Evolutionary conservation across 2,329 filamentous ascomycete species (phyloP).

Genomic region (Aureobasidium melanogenum): DNA sequence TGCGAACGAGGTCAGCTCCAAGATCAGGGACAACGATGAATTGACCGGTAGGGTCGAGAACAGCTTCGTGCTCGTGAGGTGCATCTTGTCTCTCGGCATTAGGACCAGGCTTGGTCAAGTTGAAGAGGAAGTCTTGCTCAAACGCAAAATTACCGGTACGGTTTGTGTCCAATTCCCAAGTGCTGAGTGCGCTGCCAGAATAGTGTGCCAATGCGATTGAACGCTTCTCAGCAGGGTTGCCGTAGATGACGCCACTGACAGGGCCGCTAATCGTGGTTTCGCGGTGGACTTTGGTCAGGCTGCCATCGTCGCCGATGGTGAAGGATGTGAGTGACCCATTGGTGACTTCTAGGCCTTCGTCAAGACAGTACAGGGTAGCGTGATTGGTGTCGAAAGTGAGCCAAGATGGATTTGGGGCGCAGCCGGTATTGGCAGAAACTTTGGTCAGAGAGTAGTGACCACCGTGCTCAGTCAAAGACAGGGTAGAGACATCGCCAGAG

Average conservation of each 20-base stretch:
- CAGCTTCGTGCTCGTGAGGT: constrained; percentile 28
- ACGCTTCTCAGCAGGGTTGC: constrained; percentile 24
- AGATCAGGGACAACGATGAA: constrained; percentile 31
- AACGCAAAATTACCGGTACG: constrained; percentile 34
- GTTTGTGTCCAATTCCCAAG: constrained; percentile 43
- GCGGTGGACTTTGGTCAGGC: constrained; percentile 27
- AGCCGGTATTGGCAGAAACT: constrained; percentile 38
- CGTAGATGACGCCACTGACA: constrained; percentile 34
- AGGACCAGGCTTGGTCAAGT: constrained; percentile 21
- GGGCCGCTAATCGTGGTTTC: constrained; percentile 30
- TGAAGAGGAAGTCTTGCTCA: constrained; percentile 24
- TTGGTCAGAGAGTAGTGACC: constrained; percentile 33
- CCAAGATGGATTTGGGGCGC: constrained; percentile 51
- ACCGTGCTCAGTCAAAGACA: constrained; percentile 26
- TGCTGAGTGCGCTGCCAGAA: constrained; percentile 29
- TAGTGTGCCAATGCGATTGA: constrained; percentile 37
- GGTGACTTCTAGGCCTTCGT: constrained; percentile 45
- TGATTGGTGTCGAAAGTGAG: constrained; percentile 46
- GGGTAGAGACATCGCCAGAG: constrained; percentile 34
- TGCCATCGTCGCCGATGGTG: constrained; percentile 30
- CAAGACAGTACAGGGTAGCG: constrained; percentile 48
- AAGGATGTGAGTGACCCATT: constrained; percentile 42
- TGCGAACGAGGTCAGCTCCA: constrained; percentile 28
- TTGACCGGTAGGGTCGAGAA: constrained; percentile 30
- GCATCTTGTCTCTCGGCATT: constrained; percentile 25